Conservation (phyloP, 140 eudicot genomes). For the Erigeron philadelphicus region DNA sequence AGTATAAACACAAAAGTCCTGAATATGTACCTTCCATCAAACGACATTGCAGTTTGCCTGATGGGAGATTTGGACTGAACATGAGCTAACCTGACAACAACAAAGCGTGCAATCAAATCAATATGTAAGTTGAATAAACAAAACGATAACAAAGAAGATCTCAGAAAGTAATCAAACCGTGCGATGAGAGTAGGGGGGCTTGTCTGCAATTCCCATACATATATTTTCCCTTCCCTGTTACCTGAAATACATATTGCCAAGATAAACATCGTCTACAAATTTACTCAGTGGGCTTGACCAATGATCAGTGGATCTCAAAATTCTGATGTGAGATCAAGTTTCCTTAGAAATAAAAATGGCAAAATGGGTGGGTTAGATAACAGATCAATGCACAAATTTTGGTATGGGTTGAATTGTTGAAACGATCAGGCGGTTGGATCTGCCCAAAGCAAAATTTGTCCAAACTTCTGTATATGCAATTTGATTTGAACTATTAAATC, state of each 20-base stretch:
- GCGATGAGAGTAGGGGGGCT: slow-evolving; percentile 89
- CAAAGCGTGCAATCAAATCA: slow-evolving; percentile 17
- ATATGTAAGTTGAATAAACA: neutral
- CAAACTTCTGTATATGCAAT: no score
- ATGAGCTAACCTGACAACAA: slow-evolving; percentile 66
- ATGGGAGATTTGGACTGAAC: slow-evolving; percentile 86
- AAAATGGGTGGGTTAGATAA: neutral
- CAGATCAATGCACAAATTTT: no score
- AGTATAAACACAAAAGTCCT: neutral
- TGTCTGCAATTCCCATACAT: slow-evolving; percentile 91
- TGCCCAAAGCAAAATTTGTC: no score
- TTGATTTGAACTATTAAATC: neutral
- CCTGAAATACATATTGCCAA: slow-evolving; percentile 41
- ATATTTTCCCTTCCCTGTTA: slow-evolving; percentile 94
- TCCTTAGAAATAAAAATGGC: neutral
- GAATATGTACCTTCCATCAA: slow-evolving; percentile 73
- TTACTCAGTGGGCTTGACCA: neutral
- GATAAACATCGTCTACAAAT: neutral
- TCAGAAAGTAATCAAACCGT: slow-evolving; percentile 37
- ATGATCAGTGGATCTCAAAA: neutral
- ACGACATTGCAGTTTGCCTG: slow-evolving; percentile 96
- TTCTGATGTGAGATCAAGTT: neutral
- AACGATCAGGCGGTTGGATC: no score
- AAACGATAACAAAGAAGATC: neutral
- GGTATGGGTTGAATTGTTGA: no score